A percentile compares a stretch with the other conserved stretches of the same genome.
These are phyloP conservation scores for Cadophora luteo-olivacea DNA, from an alignment of 2,329 filamentous ascomycete species.

Conservation along the genomic window DNA sequence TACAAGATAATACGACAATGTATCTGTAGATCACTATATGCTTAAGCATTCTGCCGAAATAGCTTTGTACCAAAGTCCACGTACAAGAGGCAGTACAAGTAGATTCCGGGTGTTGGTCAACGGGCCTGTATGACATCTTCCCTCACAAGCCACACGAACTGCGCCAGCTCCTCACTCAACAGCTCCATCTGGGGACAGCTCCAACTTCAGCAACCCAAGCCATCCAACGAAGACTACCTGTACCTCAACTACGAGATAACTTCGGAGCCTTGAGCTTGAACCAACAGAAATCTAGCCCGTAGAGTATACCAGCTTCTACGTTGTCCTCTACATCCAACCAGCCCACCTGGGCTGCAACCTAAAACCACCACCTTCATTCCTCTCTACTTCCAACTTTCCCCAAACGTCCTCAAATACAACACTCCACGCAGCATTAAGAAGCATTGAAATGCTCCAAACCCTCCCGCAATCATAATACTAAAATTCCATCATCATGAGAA, in stretches of 20 bases:
- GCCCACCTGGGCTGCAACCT: neutral
- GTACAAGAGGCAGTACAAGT: neutral
- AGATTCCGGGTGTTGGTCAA: neutral
- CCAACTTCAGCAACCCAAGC: neutral
- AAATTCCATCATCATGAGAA: conserved; percentile 68
- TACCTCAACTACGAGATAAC: neutral
- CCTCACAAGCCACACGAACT: conserved; percentile 9
- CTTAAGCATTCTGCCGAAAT: neutral
- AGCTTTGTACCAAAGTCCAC: neutral
- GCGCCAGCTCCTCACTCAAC: neutral
- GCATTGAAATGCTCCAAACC: conserved; percentile 5
- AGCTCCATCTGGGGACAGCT: neutral
- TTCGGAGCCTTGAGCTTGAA: neutral
- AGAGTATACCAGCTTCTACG: neutral
- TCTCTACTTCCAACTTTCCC: conserved; percentile 3
- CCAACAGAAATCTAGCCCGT: neutral
- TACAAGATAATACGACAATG: neutral
- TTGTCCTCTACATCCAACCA: neutral
- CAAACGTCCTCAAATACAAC: neutral
- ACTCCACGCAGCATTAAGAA: neutral
- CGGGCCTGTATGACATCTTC: conserved; percentile 7
- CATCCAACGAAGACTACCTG: neutral
- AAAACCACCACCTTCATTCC: conserved; percentile 2
- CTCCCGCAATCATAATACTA: neutral
- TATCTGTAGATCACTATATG: neutral